Conservation (phyloP, 305 asterid species). For the Solanum chacoense region DNA sequence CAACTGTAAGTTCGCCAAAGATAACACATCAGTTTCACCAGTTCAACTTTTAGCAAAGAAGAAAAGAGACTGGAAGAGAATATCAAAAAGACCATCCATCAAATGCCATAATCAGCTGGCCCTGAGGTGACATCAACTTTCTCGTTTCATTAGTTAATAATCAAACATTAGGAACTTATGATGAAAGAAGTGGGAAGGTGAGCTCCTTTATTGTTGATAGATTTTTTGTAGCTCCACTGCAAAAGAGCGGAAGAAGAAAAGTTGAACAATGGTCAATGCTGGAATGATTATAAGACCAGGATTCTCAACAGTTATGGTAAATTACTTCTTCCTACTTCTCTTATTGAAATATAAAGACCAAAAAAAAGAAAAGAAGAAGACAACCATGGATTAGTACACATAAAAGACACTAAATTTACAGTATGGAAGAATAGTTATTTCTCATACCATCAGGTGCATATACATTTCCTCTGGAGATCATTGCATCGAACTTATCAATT, state of each 20-base stretch:
- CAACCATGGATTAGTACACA: not conserved
- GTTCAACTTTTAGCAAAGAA: not conserved
- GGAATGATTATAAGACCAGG: not conserved
- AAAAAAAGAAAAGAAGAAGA: not conserved
- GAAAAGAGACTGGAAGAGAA: not conserved
- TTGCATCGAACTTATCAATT: slow-evolving; percentile 84
- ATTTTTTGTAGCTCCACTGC: not conserved
- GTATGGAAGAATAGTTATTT: not conserved
- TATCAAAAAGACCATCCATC: not conserved
- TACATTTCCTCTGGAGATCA: slow-evolving; percentile 70
- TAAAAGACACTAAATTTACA: not conserved
- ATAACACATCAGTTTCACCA: not conserved
- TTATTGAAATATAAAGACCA: not conserved
- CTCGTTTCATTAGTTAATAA: not conserved
- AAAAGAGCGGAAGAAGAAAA: not conserved
- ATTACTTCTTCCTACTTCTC: not conserved
- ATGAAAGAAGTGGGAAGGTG: not conserved
- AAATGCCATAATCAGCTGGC: not conserved
- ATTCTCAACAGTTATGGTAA: not conserved
- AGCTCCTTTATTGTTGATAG: not conserved
- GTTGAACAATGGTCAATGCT: not conserved
- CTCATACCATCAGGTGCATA: slow-evolving; percentile 74
- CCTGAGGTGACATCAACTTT: not conserved
- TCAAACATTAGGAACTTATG: not conserved
- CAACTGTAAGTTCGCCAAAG: not conserved